Base-by-base conservation (phyloP, 225 moss, liverwort and hornwort species). In the Rhytidiadelphus loreus region DNA sequence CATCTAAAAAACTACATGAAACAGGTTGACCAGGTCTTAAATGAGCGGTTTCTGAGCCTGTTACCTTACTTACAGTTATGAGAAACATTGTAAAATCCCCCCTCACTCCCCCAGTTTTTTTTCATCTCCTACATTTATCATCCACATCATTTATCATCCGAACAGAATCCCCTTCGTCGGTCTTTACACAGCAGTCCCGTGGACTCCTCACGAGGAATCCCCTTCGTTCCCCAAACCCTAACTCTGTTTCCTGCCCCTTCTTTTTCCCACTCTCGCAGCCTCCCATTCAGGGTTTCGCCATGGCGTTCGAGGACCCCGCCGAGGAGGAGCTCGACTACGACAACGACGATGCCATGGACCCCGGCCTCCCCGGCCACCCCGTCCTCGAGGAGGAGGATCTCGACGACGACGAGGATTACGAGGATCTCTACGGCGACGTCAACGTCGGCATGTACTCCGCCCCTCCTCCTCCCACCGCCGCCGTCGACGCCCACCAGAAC, bases 251-350 rank as follows among this genome's bases (percentile, higher is more conserved):
- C 50, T 16, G 68, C 50, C 11, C 59, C 59, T 9, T 48, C 37
- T 58, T 46, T 58, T 37, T 35, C 61, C 52, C 72, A 11, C 41
- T 32, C 33, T 72, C 58, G 68, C 68, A 43, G 78, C n/a, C 25
- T 59, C 43, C 26, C 64, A 0, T 2, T 25, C 26, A 59, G 73
- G 81, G 55, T 73, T 60, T 37, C 58, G 72, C 70, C 64, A 98
- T 98, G 98, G 96, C 95, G 77, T 97, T 93, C 57, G 92, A 92
- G 77, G 98, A 96, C 19, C 95, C 91, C 39, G 96, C 94, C 83
- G 98, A 98, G 65, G 98, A 98, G 92, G 98, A 98, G 90, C 97
- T 98, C 12, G 98, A 98, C 89, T 98, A 98, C 82, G 97, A 97
- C 85, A 97, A 95, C 57, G 98, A 98, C n/a, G 96, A 96, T 62